Conservation (phyloP, 2,329 filamentous ascomycete species). For the Pseudohalonectria lignicola region DNA sequence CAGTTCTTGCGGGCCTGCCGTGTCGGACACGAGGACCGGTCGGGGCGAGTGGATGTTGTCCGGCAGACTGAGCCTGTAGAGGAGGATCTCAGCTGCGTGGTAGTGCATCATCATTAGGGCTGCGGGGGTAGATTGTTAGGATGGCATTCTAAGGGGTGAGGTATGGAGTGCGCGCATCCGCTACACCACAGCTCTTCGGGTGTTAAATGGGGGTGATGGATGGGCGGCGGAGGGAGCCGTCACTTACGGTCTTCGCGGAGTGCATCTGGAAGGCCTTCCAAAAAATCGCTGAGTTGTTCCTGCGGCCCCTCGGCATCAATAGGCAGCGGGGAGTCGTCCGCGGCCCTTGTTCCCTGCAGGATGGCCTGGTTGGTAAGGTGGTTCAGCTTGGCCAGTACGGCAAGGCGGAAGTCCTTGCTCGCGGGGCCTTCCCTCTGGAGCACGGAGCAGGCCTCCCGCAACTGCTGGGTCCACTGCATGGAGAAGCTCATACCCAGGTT, state of each 20-base stretch:
- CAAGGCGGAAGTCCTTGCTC: constrained; percentile 7
- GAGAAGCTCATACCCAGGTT: constrained; percentile 2
- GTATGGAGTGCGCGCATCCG: constrained; percentile 1
- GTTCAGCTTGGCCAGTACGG: constrained; percentile 9
- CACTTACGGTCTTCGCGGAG: too few species aligned
- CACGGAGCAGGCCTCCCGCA: constrained; percentile 8
- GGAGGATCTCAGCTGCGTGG: constrained; percentile 8
- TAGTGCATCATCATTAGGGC: constrained; percentile 9
- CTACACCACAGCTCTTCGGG: constrained; percentile 8
- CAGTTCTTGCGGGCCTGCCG: constrained; percentile 4
- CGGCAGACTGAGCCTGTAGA: constrained; percentile 10
- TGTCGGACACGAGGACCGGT: background rate
- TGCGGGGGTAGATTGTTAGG: constrained; percentile 1
- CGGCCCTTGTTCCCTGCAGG: too few species aligned
- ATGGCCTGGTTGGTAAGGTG: constrained; percentile 3
- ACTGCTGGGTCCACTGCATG: constrained; percentile 25
- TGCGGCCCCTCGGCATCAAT: background rate
- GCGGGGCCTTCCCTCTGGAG: constrained; percentile 5
- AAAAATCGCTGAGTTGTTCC: background rate
- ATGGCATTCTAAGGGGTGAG: too few species aligned
- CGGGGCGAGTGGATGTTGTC: background rate
- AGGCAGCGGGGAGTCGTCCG: background rate
- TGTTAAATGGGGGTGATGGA: constrained; percentile 7
- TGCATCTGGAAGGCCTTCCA: background rate
- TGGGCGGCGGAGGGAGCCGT: too few species aligned